Base-by-base conservation (phyloP, 345 rosid genomes). In the Eucalyptus pumila region DNA sequence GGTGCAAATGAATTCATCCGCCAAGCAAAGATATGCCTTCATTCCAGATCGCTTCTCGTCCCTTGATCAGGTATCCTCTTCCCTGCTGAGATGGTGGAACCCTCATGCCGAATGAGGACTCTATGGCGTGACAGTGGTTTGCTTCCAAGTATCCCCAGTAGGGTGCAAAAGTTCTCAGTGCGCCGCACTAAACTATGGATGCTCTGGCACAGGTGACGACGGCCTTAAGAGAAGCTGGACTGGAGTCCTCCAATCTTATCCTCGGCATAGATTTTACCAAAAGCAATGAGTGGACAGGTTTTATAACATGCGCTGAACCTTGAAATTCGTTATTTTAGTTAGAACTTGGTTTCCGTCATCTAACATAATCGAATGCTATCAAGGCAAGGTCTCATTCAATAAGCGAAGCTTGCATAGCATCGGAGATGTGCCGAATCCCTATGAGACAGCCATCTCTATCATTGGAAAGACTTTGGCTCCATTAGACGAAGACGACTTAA, bases 181-280 rank as follows among this genome's bases (percentile, higher is more conserved):
- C 42, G 47, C 83, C 2, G 47, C 27, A 27, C 83, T 76, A 40
- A 76, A 76, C 83, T 21, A 19, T 23, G 27, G 27, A 37, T 76
- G 47, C 24, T 76, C 83, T 21, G 83, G 83, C 42, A 37, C 91
- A 97, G 99, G 99, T 98, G 51, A 96, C 98, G 2, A 96, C 88
- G 88, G 99, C 97, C 83, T 98, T 98, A 88, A 95, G 96, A 60
- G 94, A 88, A 85, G 94, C 99, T 21, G 99, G 99, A 67, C 93
- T 98, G 47, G 99, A 98, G 93, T 97, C 99, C 81, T 98, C 99
- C 48, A 98, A 98, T 94, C 99, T 98, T 88, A 97, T 98, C 32
- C 96, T 98, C 80, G 99, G 99, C 89, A 96, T 98, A 90, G 99
- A 98, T 94, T 97, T 97, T 92, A 98, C 99, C 24, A 98, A 98